These are phyloP conservation scores for thale cress (Arabidopsis thaliana) DNA, from an alignment of 345 rosid genomes.

Conservation along the genomic window TAIR10.1 NC_003070.9:6619501-6620000, in stretches of 20 bases:
- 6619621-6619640: slow-evolving; percentile 32
- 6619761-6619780: slow-evolving; percentile 14
- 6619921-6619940: slow-evolving; percentile 35
- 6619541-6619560: slow-evolving; percentile 13
- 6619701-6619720: background rate
- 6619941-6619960: background rate
- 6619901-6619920: slow-evolving; percentile 13
- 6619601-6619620: slow-evolving; percentile 2
- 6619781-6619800: slow-evolving; percentile 26
- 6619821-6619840: slow-evolving; percentile 17
- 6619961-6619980: background rate
- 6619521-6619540: background rate
- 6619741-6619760: slow-evolving; percentile 26
- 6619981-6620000: background rate
- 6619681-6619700: background rate
- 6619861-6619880: slow-evolving; percentile 7
- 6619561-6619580: slow-evolving; percentile 40
- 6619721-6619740: slow-evolving; percentile 23
- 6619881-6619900: slow-evolving; percentile 22
- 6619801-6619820: slow-evolving; percentile 35
- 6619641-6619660: slow-evolving; percentile 30
- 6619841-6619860: background rate
- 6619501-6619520: background rate
- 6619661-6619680: slow-evolving; percentile 35
- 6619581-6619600: slow-evolving; percentile 29